Percentiles rank a stretch among this genome's conserved stretches.
These are phyloP conservation scores for Stenogyne calaminthoides DNA, from an alignment of 305 asterid genomes.

Conservation along the genomic window DNA sequence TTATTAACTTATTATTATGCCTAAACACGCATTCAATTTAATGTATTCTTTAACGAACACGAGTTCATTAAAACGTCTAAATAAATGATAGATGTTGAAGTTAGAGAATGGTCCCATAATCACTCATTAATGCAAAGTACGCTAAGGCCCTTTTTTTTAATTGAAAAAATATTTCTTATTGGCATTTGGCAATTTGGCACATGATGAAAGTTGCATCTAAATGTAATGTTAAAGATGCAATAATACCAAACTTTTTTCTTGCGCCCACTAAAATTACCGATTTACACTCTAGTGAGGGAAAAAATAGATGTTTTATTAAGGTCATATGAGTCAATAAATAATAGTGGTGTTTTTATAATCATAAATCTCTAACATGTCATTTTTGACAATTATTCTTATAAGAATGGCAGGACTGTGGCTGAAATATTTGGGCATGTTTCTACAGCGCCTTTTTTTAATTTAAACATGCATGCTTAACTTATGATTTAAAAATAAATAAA, in stretches of 20 bases:
- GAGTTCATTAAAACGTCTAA: too few species aligned
- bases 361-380: background rate
- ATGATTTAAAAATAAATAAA: background rate
- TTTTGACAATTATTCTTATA: background rate
- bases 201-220: background rate
- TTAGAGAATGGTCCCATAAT: background rate
- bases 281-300: background rate
- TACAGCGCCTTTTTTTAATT: too few species aligned
- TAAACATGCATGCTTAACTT: slow-evolving; percentile 33
- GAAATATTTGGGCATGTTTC: slow-evolving; percentile 5
- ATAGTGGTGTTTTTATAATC: background rate
- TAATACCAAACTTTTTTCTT: too few species aligned
- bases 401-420: too few species aligned
- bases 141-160: background rate
- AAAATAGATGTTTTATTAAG: background rate
- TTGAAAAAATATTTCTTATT: too few species aligned
- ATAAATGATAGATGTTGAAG: background rate
- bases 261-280: background rate
- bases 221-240: too few species aligned
- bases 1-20: too few species aligned
- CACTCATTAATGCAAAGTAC: background rate
- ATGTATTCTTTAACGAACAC: too few species aligned
- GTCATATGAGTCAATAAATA: background rate
- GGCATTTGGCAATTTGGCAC: too few species aligned
- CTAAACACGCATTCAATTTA: too few species aligned